Base-by-base conservation (phyloP, 2,329 filamentous ascomycete genomes). In the Chalara sp. region DNA sequence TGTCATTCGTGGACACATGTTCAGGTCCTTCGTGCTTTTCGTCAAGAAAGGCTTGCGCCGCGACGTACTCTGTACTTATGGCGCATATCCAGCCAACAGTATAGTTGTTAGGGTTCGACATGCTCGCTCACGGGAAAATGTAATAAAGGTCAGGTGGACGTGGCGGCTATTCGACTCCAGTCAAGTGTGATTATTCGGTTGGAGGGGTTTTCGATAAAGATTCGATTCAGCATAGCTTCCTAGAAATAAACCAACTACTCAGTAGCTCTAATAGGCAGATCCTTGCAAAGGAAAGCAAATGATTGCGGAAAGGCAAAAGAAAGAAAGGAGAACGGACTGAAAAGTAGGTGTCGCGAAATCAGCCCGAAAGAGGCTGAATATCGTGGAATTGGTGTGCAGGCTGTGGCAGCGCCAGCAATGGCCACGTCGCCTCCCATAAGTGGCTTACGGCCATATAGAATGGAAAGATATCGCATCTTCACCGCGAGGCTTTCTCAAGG, bases 71-170 rank as follows among this genome's bases (percentile, higher is more conserved):
- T 2, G 35, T 39, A 13, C 10, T 13, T 39, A 39, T 39, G 13
- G 35, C 35, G 35, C 35, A 39, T n/a, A 67, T 55, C 48, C 53
- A 55, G 44, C 59, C 65, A 10, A 67, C 57, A 45, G 53, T 56
- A 42, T 66, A 67, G 46, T 53, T 51, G 10, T 53, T 53, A 33
- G 51, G 39, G 29, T 53, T 44, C n/a, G 51, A 37, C 51, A 55
- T 55, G 13, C 53, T 48, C 37, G 29, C 44, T 48, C 10, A 47
- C 30, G 28, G 37, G 30, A 13, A 3, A 39, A 39, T 39, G 35
- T 21, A 21, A 21, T 21, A 2, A 21, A 39, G 35, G 35, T 39
- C 10, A 13, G 13, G 10, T 3, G 35, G 35, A 39, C 13, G 35
- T 13, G 13, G 3, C 2, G 13, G 35, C 35, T 39, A 21, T 21